phyloP scores from a whole-genome alignment of 108 stramenopile genomes.

The Discostella pseudostelligera region DNA sequence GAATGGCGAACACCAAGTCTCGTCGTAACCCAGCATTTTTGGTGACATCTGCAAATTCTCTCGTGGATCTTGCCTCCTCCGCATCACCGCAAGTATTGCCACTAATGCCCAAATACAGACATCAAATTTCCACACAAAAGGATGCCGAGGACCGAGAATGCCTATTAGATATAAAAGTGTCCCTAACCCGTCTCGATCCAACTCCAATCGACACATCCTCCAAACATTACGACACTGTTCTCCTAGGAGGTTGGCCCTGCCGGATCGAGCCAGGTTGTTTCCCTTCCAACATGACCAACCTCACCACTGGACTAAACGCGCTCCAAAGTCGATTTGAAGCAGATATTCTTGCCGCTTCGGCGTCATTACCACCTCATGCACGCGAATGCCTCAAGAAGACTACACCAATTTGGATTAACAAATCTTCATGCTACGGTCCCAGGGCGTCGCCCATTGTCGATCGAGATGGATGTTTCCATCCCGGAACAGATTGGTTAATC shows the following conservation, averaged over 20 bases:
- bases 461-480: constrained; percentile 72
- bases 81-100: not conserved
- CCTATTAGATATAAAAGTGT: constrained; percentile 28
- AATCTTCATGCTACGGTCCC: constrained; percentile 64
- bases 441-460: constrained; percentile 54
- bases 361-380: constrained; percentile 54
- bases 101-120: not conserved
- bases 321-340: constrained; percentile 43
- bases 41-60: not conserved
- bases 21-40: constrained; percentile 14
- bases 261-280: constrained; percentile 43
- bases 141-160: constrained; percentile 9
- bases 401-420: constrained; percentile 75
- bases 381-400: constrained; percentile 41
- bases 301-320: not conserved
- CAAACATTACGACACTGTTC: constrained; percentile 59
- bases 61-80: not conserved
- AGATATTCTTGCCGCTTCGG: constrained; percentile 51
- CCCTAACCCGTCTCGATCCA: constrained; percentile 40
- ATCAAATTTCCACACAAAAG: not conserved
- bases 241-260: constrained; percentile 64
- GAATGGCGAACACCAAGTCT: not conserved
- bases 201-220: constrained; percentile 58
- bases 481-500: constrained; percentile 54
- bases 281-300: constrained; percentile 31